Percentiles rank a stretch among this genome's conserved stretches.
phyloP scores from a whole-genome alignment of 2,329 filamentous ascomycete genomes.

The Calonectria hongkongensis region DNA sequence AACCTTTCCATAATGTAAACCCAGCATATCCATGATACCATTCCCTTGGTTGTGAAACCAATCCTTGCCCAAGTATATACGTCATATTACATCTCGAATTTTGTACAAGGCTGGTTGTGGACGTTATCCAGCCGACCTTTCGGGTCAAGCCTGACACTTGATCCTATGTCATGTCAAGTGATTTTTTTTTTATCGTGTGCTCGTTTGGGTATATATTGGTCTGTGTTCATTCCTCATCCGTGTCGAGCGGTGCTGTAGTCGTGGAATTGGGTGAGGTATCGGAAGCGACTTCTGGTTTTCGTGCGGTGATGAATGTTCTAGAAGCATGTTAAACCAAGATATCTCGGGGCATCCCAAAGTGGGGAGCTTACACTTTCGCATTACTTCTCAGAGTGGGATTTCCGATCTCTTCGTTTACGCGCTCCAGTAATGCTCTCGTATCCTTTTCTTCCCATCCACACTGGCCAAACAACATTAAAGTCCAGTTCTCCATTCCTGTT shows the following conservation, averaged over 20 bases:
- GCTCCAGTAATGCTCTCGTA: slow-evolving; percentile 56
- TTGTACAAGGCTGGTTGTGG: slow-evolving; percentile 22
- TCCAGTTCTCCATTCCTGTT: slow-evolving; percentile 56
- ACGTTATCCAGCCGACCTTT: slow-evolving; percentile 17
- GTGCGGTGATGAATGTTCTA: slow-evolving; percentile 59
- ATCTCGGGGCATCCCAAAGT: rapidly evolving
- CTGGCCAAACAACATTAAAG: slow-evolving; percentile 57
- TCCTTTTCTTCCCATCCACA: slow-evolving; percentile 58
- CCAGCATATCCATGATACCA: not conserved
- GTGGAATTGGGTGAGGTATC: not conserved
- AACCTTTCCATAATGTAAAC: not conserved
- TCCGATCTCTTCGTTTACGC: slow-evolving; percentile 57
- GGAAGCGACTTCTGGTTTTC: slow-evolving; percentile 49
- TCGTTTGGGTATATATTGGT: slow-evolving; percentile 10
- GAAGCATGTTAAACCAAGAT: slow-evolving; percentile 22
- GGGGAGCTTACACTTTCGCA: slow-evolving; percentile 57
- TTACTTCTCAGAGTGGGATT: slow-evolving; percentile 55
- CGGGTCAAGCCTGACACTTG: not conserved
- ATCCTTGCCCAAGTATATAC: slow-evolving; percentile 1
- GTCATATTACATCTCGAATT: slow-evolving; percentile 11
- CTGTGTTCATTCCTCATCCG: not conserved
- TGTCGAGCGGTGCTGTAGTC: not conserved
- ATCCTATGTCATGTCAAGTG: not conserved
- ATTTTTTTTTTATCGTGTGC: not conserved
- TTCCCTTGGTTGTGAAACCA: slow-evolving; percentile 3